Evolutionary conservation across 352 stramenopile genomes (phyloP), one percentile per base, ranked within the genome.

Genomic region (Phytopythium helicoides): DNA sequence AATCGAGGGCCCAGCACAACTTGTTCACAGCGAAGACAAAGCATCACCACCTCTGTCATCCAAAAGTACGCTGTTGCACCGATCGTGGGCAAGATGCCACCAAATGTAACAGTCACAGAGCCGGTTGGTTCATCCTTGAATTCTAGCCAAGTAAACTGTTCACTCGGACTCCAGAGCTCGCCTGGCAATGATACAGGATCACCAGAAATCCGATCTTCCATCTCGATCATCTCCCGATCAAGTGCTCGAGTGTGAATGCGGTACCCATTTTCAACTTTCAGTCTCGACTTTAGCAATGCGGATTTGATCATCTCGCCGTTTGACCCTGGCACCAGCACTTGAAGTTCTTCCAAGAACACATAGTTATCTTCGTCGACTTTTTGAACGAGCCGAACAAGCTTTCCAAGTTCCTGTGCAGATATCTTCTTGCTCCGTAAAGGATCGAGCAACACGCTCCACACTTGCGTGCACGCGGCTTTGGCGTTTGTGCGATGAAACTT

Each of bases 21-120:
- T 37, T 52, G 60, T 34, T 81, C 71, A 64, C 71, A 81, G 11
- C 67, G 61, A 33, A 77, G 55, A 26, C 64, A 65, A 8, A 73
- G 6, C 40, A 68, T 60, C 28, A 77, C 42, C 25, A 73, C 66
- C 39, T 76, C 71, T 6, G 70, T 58, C 36, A 68, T 65, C 71
- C 71, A 81, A 44, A 75, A 77, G 39, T 61, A 56, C 18, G 55
- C 63, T 50, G 66, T 81, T 51, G 69, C 47, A 18, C 67, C 67
- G 1, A 77, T 58, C 1, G 67, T 71, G 0, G 67, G 71, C 0
- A 50, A 52, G 28, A 68, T 44, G 34, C 71, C 71, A 19, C 53
- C 59, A 51, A 76, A 77, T n/a, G 54, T 57, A 9, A 67, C 57
- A 39, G 5, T 33, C 28, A 62, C 35, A 37, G 64, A 77, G 49